These are phyloP conservation scores for Penicillium paxilli DNA, from an alignment of 495 filamentous ascomycete species.

Conservation along the genomic window DNA sequence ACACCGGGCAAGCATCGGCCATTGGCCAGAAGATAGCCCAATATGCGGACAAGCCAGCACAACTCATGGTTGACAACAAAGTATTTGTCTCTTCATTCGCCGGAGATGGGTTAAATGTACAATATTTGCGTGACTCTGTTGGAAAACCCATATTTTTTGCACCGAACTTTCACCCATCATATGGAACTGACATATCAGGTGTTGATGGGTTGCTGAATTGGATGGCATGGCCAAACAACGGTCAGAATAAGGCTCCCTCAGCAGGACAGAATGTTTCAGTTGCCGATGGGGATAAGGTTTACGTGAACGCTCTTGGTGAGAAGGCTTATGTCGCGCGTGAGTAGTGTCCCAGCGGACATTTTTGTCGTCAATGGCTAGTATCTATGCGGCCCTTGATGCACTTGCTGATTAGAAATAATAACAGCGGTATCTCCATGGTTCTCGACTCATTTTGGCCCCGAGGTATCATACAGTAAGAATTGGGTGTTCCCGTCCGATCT, in stretches of 20 bases:
- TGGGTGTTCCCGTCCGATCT: constrained; percentile 55
- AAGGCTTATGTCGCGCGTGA: constrained; percentile 58
- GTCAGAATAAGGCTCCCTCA: constrained; percentile 54
- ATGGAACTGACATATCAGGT: constrained; percentile 28
- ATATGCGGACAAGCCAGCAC: constrained; percentile 48
- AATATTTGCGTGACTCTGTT: constrained; percentile 40
- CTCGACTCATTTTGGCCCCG: constrained; percentile 39
- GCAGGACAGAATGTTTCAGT: constrained; percentile 45
- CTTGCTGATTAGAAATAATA: no score
- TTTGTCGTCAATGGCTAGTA: no score
- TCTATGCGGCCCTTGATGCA: no score
- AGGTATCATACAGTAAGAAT: constrained; percentile 44
- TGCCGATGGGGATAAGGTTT: constrained; percentile 47
- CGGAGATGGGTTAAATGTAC: constrained; percentile 52
- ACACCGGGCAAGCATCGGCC: constrained; percentile 36
- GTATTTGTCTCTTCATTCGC: constrained; percentile 57
- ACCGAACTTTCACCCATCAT: constrained; percentile 53
- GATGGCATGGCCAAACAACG: constrained; percentile 59
- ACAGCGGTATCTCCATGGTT: constrained; percentile 40
- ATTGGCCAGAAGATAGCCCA: constrained; percentile 51
- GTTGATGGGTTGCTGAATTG: constrained; percentile 59
- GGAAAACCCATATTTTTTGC: constrained; percentile 54
- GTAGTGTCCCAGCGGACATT: no score
- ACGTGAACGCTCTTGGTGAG: constrained; percentile 44
- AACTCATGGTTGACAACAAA: constrained; percentile 55